Evolutionary conservation across 2,329 filamentous ascomycete species (phyloP), one percentile per base, ranked within the genome.

Genomic region (Sphaerulina musiva): DNA sequence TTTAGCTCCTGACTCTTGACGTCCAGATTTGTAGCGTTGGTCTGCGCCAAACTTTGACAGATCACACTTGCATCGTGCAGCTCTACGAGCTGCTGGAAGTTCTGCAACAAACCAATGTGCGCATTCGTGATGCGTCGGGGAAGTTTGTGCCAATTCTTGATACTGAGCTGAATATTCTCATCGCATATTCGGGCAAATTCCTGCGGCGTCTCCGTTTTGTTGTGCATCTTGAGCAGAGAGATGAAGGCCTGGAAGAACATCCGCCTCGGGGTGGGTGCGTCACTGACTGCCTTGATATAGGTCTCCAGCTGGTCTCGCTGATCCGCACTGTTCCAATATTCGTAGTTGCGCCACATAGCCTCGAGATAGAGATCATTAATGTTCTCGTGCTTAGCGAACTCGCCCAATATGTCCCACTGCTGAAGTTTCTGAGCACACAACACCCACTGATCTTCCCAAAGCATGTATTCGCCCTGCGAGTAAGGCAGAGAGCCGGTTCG

Each of bases 371-470:
- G 81, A 68, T 99, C 93, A 67, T 96, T 95, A 73, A 96, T 87
- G 67, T 98, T 98, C 69, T 99, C 95, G 66, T 98, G 93, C 72
- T 98, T 98, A 3, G 93, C 91, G 67, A 97, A 97, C 64, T 99
- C 95, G 58, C 90, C 89, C 34, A 99, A 73, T 53, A 99, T 92
- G 65, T 99, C 93, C 93, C 93, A 99, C 68, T 98, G 95, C 70
- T 98, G 95, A 44, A 99, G 78, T 73, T 98, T 98, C 73, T 97
- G 90, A 0, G 92, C 93, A 70, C 93, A 98, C 47, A 96, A 80
- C 41, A 98, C 85, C 93, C 93, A 99, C 65, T 98, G 95, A 68
- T 99, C 93, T 72, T 99, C 93, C 93, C 93, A 99, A 1, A 99
- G 80, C 82, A 95, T 96, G 72, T 99, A 99, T 72, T 99, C 93